These are phyloP conservation scores for Phanerodontia chrysosporium DNA, from an alignment of 768 basidiomycete species.

Conservation along the genomic window DNA sequence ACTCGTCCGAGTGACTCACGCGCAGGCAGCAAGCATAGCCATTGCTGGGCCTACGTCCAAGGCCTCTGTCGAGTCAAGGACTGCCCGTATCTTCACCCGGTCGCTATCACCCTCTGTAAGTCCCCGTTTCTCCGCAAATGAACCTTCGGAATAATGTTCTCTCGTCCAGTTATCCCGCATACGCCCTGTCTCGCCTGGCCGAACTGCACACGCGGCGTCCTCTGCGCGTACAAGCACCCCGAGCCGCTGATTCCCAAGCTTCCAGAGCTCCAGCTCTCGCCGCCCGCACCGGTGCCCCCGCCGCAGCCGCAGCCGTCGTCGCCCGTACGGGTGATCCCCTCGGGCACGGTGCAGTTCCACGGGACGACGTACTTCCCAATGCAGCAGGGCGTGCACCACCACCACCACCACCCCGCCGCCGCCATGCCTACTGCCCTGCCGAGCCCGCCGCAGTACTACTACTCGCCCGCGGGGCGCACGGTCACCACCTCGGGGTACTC, in stretches of 20 bases:
- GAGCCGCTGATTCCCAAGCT: constrained; percentile 20
- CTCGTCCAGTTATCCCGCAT: constrained; percentile 28
- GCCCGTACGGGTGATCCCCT: constrained; percentile 12
- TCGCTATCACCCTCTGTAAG: constrained; percentile 30
- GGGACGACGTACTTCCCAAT: constrained; percentile 25
- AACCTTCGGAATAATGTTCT: constrained; percentile 1
- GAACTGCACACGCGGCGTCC: constrained; percentile 22
- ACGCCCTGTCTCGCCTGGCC: constrained; percentile 34
- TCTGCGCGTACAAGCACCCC: constrained; percentile 28
- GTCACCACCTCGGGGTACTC: constrained; percentile 10
- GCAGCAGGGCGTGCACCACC: constrained; percentile 2
- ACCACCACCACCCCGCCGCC: constrained; percentile 7
- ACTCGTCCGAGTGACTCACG: constrained; percentile 11
- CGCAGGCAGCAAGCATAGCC: constrained; percentile 25
- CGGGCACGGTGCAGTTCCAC: constrained; percentile 19
- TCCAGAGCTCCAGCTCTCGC: constrained; percentile 4
- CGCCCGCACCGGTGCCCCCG: background rate
- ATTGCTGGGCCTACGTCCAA: constrained; percentile 37
- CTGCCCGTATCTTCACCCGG: constrained; percentile 30
- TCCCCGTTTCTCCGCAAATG: constrained; percentile 7
- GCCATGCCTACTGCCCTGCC: constrained; percentile 2
- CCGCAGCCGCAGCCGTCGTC: constrained; percentile 7
- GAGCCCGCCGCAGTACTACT: constrained; percentile 10
- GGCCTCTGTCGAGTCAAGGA: constrained; percentile 26
- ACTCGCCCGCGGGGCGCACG: constrained; percentile 8